Percentiles rank a stretch among this genome's conserved stretches.
These are phyloP conservation scores for Orychophragmus violaceus DNA, from an alignment of 345 rosid genomes.

Conservation along the genomic window DNA sequence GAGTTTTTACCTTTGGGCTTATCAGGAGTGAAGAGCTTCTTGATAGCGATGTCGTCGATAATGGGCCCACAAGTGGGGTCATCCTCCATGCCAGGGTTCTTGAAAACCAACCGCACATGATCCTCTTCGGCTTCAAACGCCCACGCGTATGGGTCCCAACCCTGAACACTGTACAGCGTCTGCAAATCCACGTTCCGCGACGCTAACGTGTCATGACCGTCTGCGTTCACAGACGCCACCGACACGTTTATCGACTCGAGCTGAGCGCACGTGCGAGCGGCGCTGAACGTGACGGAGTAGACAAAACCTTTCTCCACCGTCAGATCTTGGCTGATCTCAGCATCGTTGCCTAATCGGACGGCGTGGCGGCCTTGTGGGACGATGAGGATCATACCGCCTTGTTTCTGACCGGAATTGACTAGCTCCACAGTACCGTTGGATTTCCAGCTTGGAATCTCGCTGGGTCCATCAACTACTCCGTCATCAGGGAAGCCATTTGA, in stretches of 20 bases:
- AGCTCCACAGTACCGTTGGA: conserved; percentile 72
- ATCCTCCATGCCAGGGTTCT: conserved; percentile 95
- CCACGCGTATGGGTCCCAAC: conserved; percentile 97
- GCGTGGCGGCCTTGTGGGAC: conserved; percentile 88
- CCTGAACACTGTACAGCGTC: conserved; percentile 86
- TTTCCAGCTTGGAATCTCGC: conserved; percentile 68
- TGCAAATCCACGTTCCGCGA: conserved; percentile 84
- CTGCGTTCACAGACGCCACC: conserved; percentile 40
- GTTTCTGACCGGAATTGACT: conserved; percentile 73
- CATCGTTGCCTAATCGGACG: conserved; percentile 83
- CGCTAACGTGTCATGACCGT: conserved; percentile 23
- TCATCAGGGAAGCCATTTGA: conserved; percentile 63
- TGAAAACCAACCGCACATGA: conserved; percentile 45
- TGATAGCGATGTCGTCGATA: conserved; percentile 78
- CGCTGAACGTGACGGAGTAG: conserved; percentile 90
- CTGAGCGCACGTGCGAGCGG: conserved; percentile 98
- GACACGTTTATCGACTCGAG: conserved; percentile 89
- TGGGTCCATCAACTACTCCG: conserved; percentile 40
- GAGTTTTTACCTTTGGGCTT: conserved; percentile 54
- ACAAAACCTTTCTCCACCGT: conserved; percentile 74
- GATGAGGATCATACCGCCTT: conserved; percentile 96
- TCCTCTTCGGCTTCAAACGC: conserved; percentile 79
- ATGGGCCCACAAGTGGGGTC: conserved; percentile 99
- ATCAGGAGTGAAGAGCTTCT: conserved; percentile 80
- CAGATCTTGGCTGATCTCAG: conserved; percentile 84